These are phyloP conservation scores for Triangularia verruculosa DNA, from an alignment of 2,329 filamentous ascomycete genomes.

Conservation along the genomic window DNA sequence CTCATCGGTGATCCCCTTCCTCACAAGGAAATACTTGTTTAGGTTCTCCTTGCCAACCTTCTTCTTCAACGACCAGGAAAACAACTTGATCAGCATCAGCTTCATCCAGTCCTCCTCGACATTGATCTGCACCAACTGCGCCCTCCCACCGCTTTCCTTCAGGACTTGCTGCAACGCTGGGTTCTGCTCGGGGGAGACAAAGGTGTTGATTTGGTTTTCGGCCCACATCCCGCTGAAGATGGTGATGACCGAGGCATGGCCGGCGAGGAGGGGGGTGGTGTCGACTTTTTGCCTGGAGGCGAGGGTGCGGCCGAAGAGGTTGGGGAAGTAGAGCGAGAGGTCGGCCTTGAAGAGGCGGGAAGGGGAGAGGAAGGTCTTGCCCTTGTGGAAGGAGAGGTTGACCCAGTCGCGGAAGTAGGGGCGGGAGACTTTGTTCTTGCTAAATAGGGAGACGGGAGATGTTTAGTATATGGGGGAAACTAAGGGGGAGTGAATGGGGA, in stretches of 20 bases:
- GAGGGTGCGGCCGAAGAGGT: conserved; percentile 78
- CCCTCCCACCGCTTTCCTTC: conserved; percentile 44
- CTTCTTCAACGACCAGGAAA: conserved; percentile 52
- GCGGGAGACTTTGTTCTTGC: conserved; percentile 71
- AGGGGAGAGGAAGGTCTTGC: conserved; percentile 88
- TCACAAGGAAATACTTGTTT: conserved; percentile 60
- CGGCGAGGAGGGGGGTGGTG: conserved; percentile 72
- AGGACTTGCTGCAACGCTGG: conserved; percentile 65
- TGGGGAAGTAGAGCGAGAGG: conserved; percentile 87
- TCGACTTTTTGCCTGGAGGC: conserved; percentile 54
- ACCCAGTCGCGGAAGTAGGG: conserved; percentile 97
- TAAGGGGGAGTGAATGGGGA: neutral
- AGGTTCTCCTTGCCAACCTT: conserved; percentile 52
- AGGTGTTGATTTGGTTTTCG: conserved; percentile 72
- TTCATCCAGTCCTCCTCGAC: conserved; percentile 77
- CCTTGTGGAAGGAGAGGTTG: conserved; percentile 76
- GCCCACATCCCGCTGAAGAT: conserved; percentile 86
- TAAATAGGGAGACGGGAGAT: conserved; percentile 34
- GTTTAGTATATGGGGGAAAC: neutral
- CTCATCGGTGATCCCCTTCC: conserved; percentile 55
- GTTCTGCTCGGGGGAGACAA: conserved; percentile 64
- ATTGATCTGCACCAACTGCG: conserved; percentile 84
- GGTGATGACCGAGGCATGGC: conserved; percentile 73
- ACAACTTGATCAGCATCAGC: conserved; percentile 56
- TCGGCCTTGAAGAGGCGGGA: conserved; percentile 80